phyloP scores from a whole-genome alignment of 2,329 filamentous ascomycete species.

The Phyllosticta ampelicida region DNA sequence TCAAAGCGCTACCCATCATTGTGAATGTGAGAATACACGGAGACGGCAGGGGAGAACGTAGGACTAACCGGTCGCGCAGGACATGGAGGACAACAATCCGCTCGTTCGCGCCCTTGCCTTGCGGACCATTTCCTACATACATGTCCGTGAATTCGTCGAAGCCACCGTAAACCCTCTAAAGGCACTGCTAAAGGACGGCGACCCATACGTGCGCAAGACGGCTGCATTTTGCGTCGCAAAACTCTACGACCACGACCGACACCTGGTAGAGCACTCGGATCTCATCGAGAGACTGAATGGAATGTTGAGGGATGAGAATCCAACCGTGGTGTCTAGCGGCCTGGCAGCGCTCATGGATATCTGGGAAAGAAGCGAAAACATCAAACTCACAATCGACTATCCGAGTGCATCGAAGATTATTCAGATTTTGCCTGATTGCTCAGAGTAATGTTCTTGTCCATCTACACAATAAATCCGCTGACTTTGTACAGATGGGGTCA shows the following conservation, averaged over 20 bases:
- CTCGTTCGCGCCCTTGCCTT: slow-evolving; percentile 84
- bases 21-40: slow-evolving; percentile 55
- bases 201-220: slow-evolving; percentile 96
- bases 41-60: neutral
- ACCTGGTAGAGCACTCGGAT: slow-evolving; percentile 81
- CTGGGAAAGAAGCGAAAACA: slow-evolving; percentile 94
- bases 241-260: slow-evolving; percentile 89
- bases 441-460: slow-evolving; percentile 56
- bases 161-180: slow-evolving; percentile 78
- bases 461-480: slow-evolving; percentile 12
- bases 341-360: slow-evolving; percentile 90
- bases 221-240: slow-evolving; percentile 95
- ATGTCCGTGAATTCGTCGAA: slow-evolving; percentile 91
- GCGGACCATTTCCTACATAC: slow-evolving; percentile 93
- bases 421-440: slow-evolving; percentile 90
- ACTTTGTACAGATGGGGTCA: slow-evolving; percentile 73
- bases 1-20: slow-evolving; percentile 84
- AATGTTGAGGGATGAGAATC: slow-evolving; percentile 89
- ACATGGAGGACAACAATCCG: slow-evolving; percentile 89
- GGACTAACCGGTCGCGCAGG: slow-evolving; percentile 39
- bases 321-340: slow-evolving; percentile 91
- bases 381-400: slow-evolving; percentile 97
- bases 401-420: slow-evolving; percentile 96
- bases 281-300: slow-evolving; percentile 84
- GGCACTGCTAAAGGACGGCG: slow-evolving; percentile 68